Evolutionary conservation across 768 basidiomycete genomes (phyloP).

Genomic region (Mycena galopus): DNA sequence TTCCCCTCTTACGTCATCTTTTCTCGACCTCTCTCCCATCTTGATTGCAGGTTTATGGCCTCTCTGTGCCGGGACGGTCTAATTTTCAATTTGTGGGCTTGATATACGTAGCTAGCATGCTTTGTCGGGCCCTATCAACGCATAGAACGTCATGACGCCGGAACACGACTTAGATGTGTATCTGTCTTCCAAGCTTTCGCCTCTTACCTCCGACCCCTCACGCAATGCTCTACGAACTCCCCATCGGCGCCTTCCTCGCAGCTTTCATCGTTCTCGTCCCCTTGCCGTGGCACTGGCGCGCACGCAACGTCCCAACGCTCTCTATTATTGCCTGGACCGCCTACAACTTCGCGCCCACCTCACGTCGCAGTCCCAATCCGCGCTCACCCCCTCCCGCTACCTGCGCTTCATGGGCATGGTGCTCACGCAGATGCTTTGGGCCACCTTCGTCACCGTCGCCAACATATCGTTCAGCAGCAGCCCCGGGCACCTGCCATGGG

Average conservation of each 20-base stretch:
- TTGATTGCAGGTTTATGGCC: no score
- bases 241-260: slow-evolving; percentile 48
- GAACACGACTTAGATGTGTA: no score
- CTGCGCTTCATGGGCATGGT: slow-evolving; percentile 43
- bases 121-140: no score
- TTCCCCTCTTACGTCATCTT: no score
- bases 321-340: slow-evolving; percentile 58
- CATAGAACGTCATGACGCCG: no score
- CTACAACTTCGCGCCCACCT: slow-evolving; percentile 41
- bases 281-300: slow-evolving; percentile 54
- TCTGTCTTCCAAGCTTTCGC: no score
- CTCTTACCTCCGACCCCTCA: no score
- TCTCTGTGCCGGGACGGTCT: no score
- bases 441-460: slow-evolving; percentile 39
- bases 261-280: slow-evolving; percentile 51
- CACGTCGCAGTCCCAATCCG: not conserved
- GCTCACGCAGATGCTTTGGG: slow-evolving; percentile 41
- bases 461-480: slow-evolving; percentile 37
- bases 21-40: no score
- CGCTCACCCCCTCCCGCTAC: slow-evolving; percentile 33
- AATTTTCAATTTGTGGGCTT: no score
- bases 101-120: no score
- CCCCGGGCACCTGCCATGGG: no score
- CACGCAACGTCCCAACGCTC: slow-evolving; percentile 49
- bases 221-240: slow-evolving; percentile 46